A percentile compares a stretch with the other conserved stretches of the same genome.
phyloP scores from a whole-genome alignment of 768 basidiomycete genomes.

The Pleurotus giganteus region DNA sequence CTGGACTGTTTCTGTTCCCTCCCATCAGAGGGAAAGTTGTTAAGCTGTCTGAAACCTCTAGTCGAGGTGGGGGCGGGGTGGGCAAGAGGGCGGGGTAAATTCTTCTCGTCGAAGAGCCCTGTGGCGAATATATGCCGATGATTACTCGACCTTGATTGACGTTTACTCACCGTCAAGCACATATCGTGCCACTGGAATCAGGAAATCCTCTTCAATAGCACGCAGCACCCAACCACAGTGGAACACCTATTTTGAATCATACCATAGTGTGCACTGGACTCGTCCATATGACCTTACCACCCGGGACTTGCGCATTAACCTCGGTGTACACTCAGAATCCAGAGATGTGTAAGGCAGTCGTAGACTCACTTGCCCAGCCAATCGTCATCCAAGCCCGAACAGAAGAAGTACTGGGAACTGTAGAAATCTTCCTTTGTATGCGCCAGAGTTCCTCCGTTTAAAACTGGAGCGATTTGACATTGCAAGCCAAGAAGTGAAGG shows the following conservation, averaged over 20 bases:
- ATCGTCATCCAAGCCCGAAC: slow-evolving; percentile 9
- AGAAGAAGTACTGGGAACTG: slow-evolving; percentile 10
- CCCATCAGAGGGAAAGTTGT: neutral
- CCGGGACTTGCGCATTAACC: slow-evolving; percentile 2
- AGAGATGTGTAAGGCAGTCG: neutral
- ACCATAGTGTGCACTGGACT: neutral
- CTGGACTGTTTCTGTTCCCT: neutral
- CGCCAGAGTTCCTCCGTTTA: slow-evolving; percentile 9
- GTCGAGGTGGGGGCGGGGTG: neutral
- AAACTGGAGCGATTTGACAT: neutral
- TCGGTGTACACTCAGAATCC: neutral
- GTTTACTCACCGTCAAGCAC: slow-evolving; percentile 12
- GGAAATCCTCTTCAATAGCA: slow-evolving; percentile 4
- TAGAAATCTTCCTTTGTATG: slow-evolving; percentile 10
- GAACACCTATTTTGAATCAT: neutral
- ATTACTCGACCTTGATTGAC: neutral
- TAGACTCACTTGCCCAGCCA: slow-evolving; percentile 9
- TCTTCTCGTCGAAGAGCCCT: slow-evolving; percentile 3
- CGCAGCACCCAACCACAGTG: slow-evolving; percentile 12
- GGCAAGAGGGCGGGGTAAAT: neutral
- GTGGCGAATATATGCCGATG: neutral
- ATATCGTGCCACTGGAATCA: slow-evolving; percentile 9
- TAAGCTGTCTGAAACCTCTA: neutral
- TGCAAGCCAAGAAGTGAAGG: neutral
- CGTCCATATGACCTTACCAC: neutral